Evolutionary conservation across 345 rosid genomes (phyloP).

Genomic region (Trapa bicornis): DNA sequence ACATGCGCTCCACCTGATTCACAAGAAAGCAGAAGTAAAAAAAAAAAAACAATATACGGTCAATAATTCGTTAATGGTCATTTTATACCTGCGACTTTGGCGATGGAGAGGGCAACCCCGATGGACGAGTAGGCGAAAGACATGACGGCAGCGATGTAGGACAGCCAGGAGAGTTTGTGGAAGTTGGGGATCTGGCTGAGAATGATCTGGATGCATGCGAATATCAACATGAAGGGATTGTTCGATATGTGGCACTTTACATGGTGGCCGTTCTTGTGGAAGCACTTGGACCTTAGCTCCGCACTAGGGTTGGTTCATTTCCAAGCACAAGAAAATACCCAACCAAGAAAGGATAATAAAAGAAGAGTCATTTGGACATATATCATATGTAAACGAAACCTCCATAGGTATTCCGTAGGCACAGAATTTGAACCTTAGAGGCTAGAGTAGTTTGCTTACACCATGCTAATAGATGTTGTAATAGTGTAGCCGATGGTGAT

Average conservation of each 20-base stretch:
- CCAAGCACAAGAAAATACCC: background rate
- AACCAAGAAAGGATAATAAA: too few relatives aligned
- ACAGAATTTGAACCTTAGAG: too few relatives aligned
- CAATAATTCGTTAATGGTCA: too few relatives aligned
- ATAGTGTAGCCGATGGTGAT: conserved; percentile 74
- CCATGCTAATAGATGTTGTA: conserved; percentile 87
- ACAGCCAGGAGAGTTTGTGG: conserved; percentile 83
- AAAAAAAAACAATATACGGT: too few relatives aligned
- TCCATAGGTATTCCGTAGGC: too few relatives aligned
- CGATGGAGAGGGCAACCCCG: conserved; percentile 68
- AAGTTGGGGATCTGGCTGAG: conserved; percentile 83
- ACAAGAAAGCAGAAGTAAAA: background rate
- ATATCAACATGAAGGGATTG: conserved; percentile 53
- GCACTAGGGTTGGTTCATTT: conserved; percentile 32
- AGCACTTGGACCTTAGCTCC: conserved; percentile 37
- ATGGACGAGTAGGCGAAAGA: conserved; percentile 67
- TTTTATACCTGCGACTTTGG: conserved; percentile 32
- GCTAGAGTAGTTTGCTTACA: conserved; percentile 31
- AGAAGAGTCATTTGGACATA: background rate
- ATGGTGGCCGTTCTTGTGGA: conserved; percentile 53
- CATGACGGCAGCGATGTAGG: conserved; percentile 74
- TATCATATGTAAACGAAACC: too few relatives aligned
- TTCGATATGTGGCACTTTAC: conserved; percentile 42
- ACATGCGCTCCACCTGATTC: conserved; percentile 20
- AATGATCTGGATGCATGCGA: conserved; percentile 53